Evolutionary conservation across 202 grass and related monocot genomes (phyloP).

Genomic region (Musa balbisiana): DNA sequence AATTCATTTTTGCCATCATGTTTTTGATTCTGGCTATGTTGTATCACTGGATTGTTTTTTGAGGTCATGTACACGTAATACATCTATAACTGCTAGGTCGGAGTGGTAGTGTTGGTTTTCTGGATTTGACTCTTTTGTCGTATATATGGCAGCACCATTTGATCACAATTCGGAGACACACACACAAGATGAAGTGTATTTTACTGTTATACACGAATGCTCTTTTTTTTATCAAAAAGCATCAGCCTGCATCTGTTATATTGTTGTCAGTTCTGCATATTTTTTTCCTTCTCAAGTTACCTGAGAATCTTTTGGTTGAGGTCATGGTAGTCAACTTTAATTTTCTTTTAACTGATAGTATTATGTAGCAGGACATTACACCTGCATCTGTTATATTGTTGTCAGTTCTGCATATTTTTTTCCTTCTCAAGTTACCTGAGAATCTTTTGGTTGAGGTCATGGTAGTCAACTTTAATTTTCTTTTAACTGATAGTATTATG

Average conservation of each 20-base stretch:
- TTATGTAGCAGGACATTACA: slow-evolving; percentile 55
- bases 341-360: background rate
- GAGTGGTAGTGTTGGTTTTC: no score
- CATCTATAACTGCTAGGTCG: no score
- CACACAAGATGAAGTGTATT: no score
- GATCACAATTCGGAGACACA: no score
- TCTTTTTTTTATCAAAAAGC: background rate
- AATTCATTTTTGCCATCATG: background rate
- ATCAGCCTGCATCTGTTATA: background rate
- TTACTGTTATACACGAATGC: no score
- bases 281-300: background rate
- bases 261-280: background rate
- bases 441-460: background rate
- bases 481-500: background rate
- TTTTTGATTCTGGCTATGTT: background rate
- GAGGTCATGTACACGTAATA: background rate
- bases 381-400: background rate
- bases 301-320: background rate
- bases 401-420: background rate
- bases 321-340: background rate
- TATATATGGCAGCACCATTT: no score
- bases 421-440: background rate
- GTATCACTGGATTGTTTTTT: background rate
- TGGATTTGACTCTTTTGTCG: no score
- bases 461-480: background rate